A percentile compares a stretch with the other conserved stretches of the same genome.
Conservation (phyloP, 306 rosid species). For the Dicorynia guianensis region DNA sequence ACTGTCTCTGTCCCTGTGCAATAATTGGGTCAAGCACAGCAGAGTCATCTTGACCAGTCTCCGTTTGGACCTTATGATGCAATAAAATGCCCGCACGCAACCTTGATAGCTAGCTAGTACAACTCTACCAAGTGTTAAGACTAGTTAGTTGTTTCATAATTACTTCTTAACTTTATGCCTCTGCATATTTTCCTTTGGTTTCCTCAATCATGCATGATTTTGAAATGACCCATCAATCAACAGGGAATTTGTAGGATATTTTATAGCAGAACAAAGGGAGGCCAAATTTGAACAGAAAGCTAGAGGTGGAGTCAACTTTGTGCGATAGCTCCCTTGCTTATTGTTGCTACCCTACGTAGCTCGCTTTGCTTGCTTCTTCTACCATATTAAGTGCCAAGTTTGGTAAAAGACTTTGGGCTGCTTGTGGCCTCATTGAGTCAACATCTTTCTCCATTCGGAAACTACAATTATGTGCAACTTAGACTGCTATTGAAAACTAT, state of each 20-base stretch:
- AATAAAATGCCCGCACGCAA: constrained; percentile 8
- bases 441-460: constrained; percentile 29
- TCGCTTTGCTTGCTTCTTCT: constrained; percentile 5
- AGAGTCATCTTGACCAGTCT: neutral
- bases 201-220: neutral
- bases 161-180: neutral
- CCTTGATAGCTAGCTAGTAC: neutral
- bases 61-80: constrained; percentile 14
- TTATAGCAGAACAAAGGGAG: neutral
- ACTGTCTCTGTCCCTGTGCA: neutral
- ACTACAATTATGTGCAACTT: neutral
- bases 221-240: neutral
- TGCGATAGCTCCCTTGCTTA: neutral
- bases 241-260: neutral
- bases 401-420: constrained; percentile 1
- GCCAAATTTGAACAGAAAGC: neutral
- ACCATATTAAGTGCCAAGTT: neutral
- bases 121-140: constrained; percentile 12
- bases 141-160: neutral
- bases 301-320: constrained; percentile 5
- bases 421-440: constrained; percentile 32
- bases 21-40: no score
- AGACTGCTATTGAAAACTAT: neutral
- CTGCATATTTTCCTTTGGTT: neutral
- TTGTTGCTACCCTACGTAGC: neutral